A percentile compares a stretch with the other conserved stretches of the same genome.
Conservation (phyloP, 2,329 filamentous ascomycete genomes). For the Clarireedia monteithiana region DNA sequence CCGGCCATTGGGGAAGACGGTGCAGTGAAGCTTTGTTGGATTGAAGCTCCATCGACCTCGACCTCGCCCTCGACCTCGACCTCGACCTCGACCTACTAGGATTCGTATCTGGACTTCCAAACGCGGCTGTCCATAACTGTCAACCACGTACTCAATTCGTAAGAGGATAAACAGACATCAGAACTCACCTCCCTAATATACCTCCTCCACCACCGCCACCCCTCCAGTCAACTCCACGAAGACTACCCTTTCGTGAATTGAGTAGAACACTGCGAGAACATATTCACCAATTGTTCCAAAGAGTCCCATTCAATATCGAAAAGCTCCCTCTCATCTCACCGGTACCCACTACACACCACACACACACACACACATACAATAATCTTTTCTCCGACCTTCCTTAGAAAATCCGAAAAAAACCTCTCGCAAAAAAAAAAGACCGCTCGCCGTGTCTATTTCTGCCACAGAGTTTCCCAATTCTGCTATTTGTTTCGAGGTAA, state of each 20-base stretch:
- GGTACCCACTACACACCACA: not conserved
- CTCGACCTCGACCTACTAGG: not conserved
- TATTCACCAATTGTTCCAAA: not conserved
- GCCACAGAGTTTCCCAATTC: not conserved
- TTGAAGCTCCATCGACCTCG: not conserved
- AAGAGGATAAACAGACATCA: constrained; percentile 11
- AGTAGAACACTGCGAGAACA: not conserved
- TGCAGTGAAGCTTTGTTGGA: not conserved
- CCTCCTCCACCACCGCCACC: not conserved
- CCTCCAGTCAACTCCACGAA: not conserved
- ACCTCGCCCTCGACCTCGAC: not conserved
- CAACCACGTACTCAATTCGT: constrained; percentile 11
- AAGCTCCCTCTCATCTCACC: not conserved
- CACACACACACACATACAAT: not conserved
- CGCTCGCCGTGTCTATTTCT: not conserved
- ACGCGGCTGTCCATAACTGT: constrained; percentile 23
- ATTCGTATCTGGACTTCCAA: constrained; percentile 13
- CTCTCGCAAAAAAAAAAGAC: not conserved
- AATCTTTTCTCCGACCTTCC: not conserved
- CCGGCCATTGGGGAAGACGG: constrained; percentile 5
- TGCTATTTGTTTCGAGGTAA: not conserved
- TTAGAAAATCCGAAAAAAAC: not conserved
- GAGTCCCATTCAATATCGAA: constrained; percentile 1
- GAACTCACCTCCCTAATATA: not conserved
- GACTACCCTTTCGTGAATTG: not conserved